These are phyloP conservation scores for Peronospora belbahrii DNA, from an alignment of 352 stramenopile genomes.

Conservation along the genomic window DNA sequence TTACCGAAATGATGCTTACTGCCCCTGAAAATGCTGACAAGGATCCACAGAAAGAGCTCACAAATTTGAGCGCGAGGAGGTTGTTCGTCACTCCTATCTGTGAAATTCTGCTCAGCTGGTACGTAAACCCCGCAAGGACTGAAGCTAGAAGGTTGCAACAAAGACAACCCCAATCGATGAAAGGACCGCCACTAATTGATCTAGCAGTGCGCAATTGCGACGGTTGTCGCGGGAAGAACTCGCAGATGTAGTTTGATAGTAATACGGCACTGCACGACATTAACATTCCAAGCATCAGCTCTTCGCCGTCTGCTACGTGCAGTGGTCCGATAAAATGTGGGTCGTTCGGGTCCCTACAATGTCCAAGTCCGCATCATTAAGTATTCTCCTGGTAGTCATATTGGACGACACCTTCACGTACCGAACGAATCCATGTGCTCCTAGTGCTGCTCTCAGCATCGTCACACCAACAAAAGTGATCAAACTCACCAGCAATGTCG, in stretches of 20 bases:
- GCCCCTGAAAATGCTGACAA: slow-evolving; percentile 54
- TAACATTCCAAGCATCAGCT: slow-evolving; percentile 59
- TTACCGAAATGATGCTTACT: slow-evolving; percentile 48
- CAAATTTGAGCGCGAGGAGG: slow-evolving; percentile 61
- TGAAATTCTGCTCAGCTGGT: slow-evolving; percentile 43
- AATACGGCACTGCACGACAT: slow-evolving; percentile 63
- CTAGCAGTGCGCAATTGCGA: slow-evolving; percentile 8
- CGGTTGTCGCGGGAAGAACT: slow-evolving; percentile 17
- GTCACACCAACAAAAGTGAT: slow-evolving; percentile 33
- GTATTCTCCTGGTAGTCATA: background rate
- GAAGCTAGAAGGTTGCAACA: slow-evolving; percentile 49
- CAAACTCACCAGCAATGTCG: slow-evolving; percentile 28
- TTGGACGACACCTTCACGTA: slow-evolving; percentile 10
- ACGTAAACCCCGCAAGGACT: slow-evolving; percentile 39
- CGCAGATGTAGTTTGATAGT: slow-evolving; percentile 44
- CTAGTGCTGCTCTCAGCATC: slow-evolving; percentile 35
- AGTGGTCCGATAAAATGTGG: slow-evolving; percentile 59
- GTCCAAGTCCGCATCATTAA: background rate
- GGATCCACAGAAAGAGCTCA: slow-evolving; percentile 71
- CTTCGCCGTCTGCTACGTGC: slow-evolving; percentile 56
- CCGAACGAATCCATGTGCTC: slow-evolving; percentile 59
- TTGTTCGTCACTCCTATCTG: slow-evolving; percentile 38
- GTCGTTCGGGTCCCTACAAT: slow-evolving; percentile 65
- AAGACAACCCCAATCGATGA: slow-evolving; percentile 53
- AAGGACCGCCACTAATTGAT: slow-evolving; percentile 11